Percentiles rank a stretch among this genome's conserved stretches.
phyloP scores from a whole-genome alignment of 2,329 filamentous ascomycete genomes.

The Aschersonia sp. region DNA sequence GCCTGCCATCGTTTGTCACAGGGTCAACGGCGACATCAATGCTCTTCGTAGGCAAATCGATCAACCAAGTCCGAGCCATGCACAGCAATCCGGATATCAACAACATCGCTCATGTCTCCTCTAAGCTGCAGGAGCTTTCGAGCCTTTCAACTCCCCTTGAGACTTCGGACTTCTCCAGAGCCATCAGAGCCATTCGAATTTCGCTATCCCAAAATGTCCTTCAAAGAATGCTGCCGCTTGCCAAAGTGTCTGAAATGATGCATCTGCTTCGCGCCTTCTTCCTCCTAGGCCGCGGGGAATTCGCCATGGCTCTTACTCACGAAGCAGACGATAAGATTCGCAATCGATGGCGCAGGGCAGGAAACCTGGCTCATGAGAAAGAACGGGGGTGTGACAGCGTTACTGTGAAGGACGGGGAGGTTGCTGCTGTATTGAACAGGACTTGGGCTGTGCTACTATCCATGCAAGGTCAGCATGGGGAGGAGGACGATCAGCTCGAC shows the following conservation, averaged over 20 bases:
- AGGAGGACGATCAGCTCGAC: constrained; percentile 74
- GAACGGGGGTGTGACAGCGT: constrained; percentile 29
- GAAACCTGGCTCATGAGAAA: constrained; percentile 42
- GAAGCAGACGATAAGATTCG: constrained; percentile 71
- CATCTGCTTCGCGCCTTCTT: constrained; percentile 75
- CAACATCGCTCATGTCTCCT: constrained; percentile 47
- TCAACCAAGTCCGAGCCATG: constrained; percentile 64
- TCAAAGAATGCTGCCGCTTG: constrained; percentile 65
- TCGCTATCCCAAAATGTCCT: constrained; percentile 75
- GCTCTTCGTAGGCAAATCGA: constrained; percentile 77
- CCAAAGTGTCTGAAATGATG: constrained; percentile 63
- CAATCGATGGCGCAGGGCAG: constrained; percentile 54
- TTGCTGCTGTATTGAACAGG: constrained; percentile 59
- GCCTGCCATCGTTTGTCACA: constrained; percentile 71
- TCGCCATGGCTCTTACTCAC: constrained; percentile 71
- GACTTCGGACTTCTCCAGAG: constrained; percentile 51
- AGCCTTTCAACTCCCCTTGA: constrained; percentile 61
- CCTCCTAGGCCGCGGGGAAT: constrained; percentile 76
- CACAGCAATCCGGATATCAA: constrained; percentile 27
- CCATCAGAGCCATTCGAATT: constrained; percentile 62
- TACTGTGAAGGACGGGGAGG: constrained; percentile 75
- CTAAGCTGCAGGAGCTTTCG: constrained; percentile 56
- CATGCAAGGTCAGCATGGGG: constrained; percentile 52
- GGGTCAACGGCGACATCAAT: constrained; percentile 64
- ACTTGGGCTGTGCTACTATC: constrained; percentile 72